phyloP scores from a whole-genome alignment of 164 flowering plant genomes.

The Aristolochia contorta region DNA sequence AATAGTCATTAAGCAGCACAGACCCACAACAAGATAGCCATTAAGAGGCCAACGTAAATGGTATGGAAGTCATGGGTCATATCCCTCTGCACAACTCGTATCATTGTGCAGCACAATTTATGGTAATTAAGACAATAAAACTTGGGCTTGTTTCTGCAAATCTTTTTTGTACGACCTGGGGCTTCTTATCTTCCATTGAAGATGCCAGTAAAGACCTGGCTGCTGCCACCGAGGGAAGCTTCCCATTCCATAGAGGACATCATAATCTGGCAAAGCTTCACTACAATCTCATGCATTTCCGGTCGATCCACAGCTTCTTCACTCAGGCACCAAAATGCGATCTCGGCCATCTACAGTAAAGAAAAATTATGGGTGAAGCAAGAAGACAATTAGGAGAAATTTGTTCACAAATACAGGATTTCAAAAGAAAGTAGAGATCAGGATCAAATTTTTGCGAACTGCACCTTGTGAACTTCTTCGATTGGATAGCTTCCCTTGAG shows the following conservation, averaged over 20 bases:
- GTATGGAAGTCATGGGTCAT: too few relatives aligned
- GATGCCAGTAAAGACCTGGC: constrained; percentile 58
- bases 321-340: constrained; percentile 36
- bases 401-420: not conserved
- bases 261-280: constrained; percentile 36
- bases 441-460: not conserved
- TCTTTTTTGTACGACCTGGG: too few relatives aligned
- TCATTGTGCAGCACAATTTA: too few relatives aligned
- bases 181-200: constrained; percentile 37
- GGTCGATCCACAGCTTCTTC: constrained; percentile 37
- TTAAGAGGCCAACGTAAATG: too few relatives aligned
- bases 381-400: not conserved
- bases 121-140: too few relatives aligned
- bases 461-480: constrained; percentile 53
- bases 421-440: too few relatives aligned
- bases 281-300: constrained; percentile 54
- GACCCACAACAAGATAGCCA: too few relatives aligned
- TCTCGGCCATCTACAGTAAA: constrained; percentile 54
- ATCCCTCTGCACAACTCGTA: too few relatives aligned
- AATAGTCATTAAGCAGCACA: too few relatives aligned
- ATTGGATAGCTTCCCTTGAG: constrained; percentile 42
- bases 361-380: not conserved
- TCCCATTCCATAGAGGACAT: constrained; percentile 53
- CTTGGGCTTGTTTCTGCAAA: too few relatives aligned
- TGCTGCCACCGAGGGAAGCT: constrained; percentile 61